Base-by-base conservation (phyloP, 768 basidiomycete genomes). In the Galerina sulciceps region DNA sequence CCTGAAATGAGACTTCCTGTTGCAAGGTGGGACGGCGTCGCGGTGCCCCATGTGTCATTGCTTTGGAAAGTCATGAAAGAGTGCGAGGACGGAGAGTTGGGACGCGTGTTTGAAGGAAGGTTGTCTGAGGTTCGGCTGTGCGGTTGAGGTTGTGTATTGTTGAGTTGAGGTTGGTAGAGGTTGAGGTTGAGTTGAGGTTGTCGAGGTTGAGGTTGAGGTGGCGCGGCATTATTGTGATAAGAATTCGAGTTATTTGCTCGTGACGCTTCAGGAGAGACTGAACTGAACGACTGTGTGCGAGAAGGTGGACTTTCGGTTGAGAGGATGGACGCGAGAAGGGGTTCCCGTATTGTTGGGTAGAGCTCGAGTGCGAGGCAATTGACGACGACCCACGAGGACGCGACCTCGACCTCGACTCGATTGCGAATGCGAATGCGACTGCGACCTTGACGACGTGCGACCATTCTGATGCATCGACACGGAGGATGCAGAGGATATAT, bases 1-100 rank as follows among this genome's bases (percentile, higher is more conserved):
- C 63, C 65, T 8, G 52, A 42, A 31, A 65, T 66, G 20, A 69
- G 44, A 44, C 64, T 69, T 14, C 62, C 62, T 18, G 58, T 58
- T 4, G 54, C 55, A 11, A 61, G 44, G 11, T 67, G 53, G 4
- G 64, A 63, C 10, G 58, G 44, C 11, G 61, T 45, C 8, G 46
- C 34, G 13, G 66, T 67, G 13, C 64, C 66, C 66, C 66, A 67
- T 18, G 61, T 58, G 26, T 55, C 61, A 20, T 20, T 50, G 26
- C 42, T 59, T 15, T 17, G 53, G 35, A 49, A n/a, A 3, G 43
- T 56, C 20, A 37, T 50, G 54, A 23, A 23, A 40, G 46, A 54
- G 26, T 38, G 23, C 26, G 15, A 36, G 34, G 57, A 47, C 31
- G 59, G 49, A 10, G 49, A 51, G 9, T 36, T 51, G 8, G 46